Base-by-base conservation (phyloP, 257 asterid genomes). In the Ocimum tenuiflorum region DNA sequence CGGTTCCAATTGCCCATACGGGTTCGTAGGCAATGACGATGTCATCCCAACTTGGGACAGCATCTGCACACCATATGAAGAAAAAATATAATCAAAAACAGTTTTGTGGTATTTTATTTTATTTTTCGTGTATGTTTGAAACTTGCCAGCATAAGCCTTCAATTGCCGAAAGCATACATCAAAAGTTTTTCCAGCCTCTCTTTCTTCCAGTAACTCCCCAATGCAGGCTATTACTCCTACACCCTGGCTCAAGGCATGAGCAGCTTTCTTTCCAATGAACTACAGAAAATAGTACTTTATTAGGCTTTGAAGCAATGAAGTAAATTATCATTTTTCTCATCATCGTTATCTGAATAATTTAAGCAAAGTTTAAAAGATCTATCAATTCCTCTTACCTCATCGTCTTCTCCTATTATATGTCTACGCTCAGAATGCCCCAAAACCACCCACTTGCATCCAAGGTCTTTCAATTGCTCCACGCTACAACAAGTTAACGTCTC, bases 1-100 rank as follows among this genome's bases (percentile, higher is more conserved):
- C 99, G 24, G 99, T 90, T 78, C 99, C 99, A 67, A 90, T 94
- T n/a, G 99, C 99, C 97, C 99, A 94, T 22, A 90, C 99, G 17
- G 99, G 99, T 77, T 94, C 99, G 63, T 90, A 90, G 31, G 99
- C 99, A 68, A 94, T 71, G 29, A 94, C 97, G 39, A 94, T 72
- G 46, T 90, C 77, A 63, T 90, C 95, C 99, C 99, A 90, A 73
- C 91, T 88, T 9, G 95, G 83, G 31, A 90, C 89, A 55, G 96
- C 92, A 81, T 90, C 97, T 94, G 85, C 69, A 79, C 46, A 72
- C 50, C 46, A 60, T 27, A 48, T 13, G 56, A 60, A 41, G 74
- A 38, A 63, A 24, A 1, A 41, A 38, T 3, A n/a, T n/a, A n/a
- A n/a, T n/a, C n/a, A n/a, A n/a, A n/a, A n/a, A n/a, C 7, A 3